A percentile compares a stretch with the other conserved stretches of the same genome.
phyloP scores from a whole-genome alignment of 75 land plant genomes.

The Ceratopteris richardii region DNA sequence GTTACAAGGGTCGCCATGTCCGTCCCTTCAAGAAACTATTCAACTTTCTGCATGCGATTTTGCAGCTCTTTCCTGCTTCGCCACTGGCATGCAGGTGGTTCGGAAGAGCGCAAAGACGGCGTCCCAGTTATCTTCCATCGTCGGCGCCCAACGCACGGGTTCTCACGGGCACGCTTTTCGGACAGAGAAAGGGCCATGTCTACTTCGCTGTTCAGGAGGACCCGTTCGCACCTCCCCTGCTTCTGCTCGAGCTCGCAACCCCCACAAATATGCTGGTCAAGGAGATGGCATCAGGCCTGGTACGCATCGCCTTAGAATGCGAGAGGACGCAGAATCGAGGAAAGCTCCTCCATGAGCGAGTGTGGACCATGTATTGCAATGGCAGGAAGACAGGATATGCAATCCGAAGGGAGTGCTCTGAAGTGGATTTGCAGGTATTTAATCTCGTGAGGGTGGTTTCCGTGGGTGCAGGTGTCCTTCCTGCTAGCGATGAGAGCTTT shows the following conservation, averaged over 20 bases:
- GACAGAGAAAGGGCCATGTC: conserved; percentile 61
- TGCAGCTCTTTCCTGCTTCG: no score
- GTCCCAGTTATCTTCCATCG: no score
- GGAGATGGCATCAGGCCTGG: conserved; percentile 82
- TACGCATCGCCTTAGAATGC: conserved; percentile 65
- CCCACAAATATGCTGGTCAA: conserved; percentile 54
- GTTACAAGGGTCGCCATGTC: no score
- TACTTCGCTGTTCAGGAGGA: conserved; percentile 63
- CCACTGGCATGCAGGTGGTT: no score
- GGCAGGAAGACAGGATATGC: conserved; percentile 83
- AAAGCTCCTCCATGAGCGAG: conserved; percentile 48
- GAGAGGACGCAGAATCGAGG: conserved; percentile 26
- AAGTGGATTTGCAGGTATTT: conserved; percentile 49
- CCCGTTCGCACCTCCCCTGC: conserved; percentile 35
- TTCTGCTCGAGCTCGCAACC: conserved; percentile 56
- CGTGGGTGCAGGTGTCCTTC: conserved; percentile 88
- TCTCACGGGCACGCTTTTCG: conserved; percentile 62
- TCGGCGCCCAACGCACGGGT: background rate
- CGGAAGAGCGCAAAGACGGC: background rate
- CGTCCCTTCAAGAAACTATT: no score
- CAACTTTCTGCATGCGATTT: no score
- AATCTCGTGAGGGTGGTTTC: conserved; percentile 62
- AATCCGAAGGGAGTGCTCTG: conserved; percentile 38
- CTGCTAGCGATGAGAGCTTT: conserved; percentile 21
- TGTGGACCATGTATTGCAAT: conserved; percentile 84